Conservation (phyloP, 306 rosid genomes). For the Trichosanthes truncata region DNA sequence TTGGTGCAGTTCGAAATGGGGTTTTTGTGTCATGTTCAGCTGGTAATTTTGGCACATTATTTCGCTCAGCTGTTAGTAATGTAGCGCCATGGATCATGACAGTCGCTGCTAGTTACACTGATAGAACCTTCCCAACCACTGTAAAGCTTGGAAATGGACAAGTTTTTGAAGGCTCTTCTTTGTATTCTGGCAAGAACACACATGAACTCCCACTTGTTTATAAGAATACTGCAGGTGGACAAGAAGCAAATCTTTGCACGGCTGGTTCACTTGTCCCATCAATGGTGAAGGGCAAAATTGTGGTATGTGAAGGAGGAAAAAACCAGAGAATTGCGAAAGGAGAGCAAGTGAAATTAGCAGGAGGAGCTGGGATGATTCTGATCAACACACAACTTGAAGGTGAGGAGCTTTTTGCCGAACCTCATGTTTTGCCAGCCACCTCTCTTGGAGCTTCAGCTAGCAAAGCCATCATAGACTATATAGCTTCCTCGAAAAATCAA, state of each 20-base stretch:
- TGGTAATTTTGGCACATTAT: slow-evolving; percentile 56
- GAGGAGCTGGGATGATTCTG: slow-evolving; percentile 55
- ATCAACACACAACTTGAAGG: slow-evolving; percentile 40
- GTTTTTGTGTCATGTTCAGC: slow-evolving; percentile 62
- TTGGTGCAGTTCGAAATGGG: slow-evolving; percentile 45
- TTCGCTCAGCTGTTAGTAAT: slow-evolving; percentile 33
- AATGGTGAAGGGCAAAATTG: slow-evolving; percentile 51
- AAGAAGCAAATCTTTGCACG: slow-evolving; percentile 31
- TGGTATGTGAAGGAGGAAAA: slow-evolving; percentile 50
- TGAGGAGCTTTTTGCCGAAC: slow-evolving; percentile 50
- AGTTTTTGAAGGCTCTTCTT: slow-evolving; percentile 43
- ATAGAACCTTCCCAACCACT: slow-evolving; percentile 38
- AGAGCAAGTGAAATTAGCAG: slow-evolving; percentile 43
- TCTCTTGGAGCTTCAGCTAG: slow-evolving; percentile 51
- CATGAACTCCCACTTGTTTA: slow-evolving; percentile 36
- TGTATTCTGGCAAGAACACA: slow-evolving; percentile 29
- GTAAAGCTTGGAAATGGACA: slow-evolving; percentile 54
- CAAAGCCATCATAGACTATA: slow-evolving; percentile 23
- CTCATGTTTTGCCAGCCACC: slow-evolving; percentile 54
- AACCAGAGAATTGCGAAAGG: slow-evolving; percentile 38
- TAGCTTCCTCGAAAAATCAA: neutral
- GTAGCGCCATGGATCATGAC: slow-evolving; percentile 75
- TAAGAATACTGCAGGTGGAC: slow-evolving; percentile 37
- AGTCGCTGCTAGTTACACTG: slow-evolving; percentile 69
- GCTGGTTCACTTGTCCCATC: slow-evolving; percentile 29